Evolutionary conservation across 148 eudicot genomes (phyloP).

Genomic region (Polygonum maritimum): DNA sequence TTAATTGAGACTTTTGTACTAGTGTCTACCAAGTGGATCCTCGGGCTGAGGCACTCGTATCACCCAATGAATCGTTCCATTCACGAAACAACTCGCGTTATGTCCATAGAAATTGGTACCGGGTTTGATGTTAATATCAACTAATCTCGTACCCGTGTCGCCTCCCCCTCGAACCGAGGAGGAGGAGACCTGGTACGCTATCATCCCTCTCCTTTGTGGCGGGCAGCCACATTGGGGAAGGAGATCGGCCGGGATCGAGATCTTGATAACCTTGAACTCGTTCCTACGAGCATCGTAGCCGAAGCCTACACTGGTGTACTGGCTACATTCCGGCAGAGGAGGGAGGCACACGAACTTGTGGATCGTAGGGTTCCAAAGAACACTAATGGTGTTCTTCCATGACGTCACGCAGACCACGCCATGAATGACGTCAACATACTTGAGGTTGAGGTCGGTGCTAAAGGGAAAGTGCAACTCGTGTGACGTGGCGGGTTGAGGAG

Average conservation of each 20-base stretch:
- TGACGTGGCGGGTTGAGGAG: background rate
- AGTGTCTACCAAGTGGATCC: no score
- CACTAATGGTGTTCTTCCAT: background rate
- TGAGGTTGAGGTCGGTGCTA: background rate
- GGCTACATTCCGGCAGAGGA: no score
- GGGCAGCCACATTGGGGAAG: background rate
- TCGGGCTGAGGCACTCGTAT: no score
- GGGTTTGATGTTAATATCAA: background rate
- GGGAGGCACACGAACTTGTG: background rate
- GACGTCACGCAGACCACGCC: background rate
- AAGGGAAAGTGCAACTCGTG: background rate
- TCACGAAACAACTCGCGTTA: background rate
- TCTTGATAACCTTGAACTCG: background rate
- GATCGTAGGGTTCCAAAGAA: background rate
- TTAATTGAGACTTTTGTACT: no score
- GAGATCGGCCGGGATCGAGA: background rate
- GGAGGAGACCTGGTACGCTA: background rate
- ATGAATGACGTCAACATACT: background rate
- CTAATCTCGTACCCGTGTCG: background rate
- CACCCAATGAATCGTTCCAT: background rate
- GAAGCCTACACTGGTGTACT: no score
- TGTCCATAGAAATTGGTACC: no score
- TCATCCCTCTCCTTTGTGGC: background rate
- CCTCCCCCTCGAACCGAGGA: no score
- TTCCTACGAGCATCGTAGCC: background rate